Evolutionary conservation across 1,284 basidiomycete species (phyloP).

Genomic region (Exobasidium cylindrosporum): DNA sequence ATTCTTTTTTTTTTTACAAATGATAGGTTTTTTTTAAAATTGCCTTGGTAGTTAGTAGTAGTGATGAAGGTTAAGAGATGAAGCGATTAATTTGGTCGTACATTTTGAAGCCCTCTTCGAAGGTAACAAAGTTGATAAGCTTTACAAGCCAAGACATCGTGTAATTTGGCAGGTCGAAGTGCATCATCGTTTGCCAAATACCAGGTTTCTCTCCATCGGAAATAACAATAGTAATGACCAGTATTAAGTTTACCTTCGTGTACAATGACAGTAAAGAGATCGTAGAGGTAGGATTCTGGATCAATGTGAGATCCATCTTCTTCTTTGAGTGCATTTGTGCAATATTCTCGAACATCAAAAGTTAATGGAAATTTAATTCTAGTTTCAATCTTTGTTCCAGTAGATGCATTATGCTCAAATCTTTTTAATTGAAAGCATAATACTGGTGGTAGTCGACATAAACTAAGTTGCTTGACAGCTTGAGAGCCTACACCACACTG

Average conservation of each 20-base stretch:
- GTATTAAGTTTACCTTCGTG: conserved; percentile 87
- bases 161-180: conserved; percentile 50
- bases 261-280: conserved; percentile 88
- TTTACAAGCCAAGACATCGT: conserved; percentile 29
- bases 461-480: conserved; percentile 77
- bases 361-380: conserved; percentile 76
- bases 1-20: too few relatives aligned
- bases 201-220: conserved; percentile 78
- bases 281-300: conserved; percentile 64
- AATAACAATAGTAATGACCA: conserved; percentile 86
- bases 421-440: conserved; percentile 96
- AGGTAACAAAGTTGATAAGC: conserved; percentile 52
- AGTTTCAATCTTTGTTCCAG: conserved; percentile 73
- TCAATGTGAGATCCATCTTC: conserved; percentile 17
- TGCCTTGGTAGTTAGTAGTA: too few relatives aligned
- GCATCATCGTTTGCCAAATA: conserved; percentile 93
- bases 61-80: too few relatives aligned
- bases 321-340: conserved; percentile 59
- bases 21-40: too few relatives aligned
- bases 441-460: conserved; percentile 81
- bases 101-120: conserved; percentile 37
- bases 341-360: conserved; percentile 85
- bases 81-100: too few relatives aligned
- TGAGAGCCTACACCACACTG: conserved; percentile 58
- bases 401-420: conserved; percentile 79